Conservation (phyloP, 169 alveolate species). For the Eimeria maxima region DNA sequence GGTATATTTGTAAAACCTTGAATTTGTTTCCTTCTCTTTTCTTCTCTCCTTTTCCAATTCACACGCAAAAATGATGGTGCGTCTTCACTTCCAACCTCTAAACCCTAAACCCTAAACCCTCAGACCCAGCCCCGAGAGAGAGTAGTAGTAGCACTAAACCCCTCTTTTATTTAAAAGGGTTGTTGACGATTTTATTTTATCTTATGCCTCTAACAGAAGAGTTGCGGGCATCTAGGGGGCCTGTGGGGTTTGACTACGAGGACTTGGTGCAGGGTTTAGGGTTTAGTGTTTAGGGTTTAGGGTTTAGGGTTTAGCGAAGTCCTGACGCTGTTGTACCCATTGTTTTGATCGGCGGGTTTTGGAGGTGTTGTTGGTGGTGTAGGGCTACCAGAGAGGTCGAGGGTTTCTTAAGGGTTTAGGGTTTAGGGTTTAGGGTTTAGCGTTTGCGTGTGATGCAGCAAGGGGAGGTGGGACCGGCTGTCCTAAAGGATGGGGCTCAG, state of each 20-base stretch:
- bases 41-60: neutral
- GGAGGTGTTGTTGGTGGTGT: neutral
- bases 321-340: too few species aligned
- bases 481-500: constrained; percentile 82
- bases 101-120: constrained; percentile 51
- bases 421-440: constrained; percentile 33
- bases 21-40: neutral
- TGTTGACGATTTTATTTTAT: neutral
- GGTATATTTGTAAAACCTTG: neutral
- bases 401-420: neutral
- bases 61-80: constrained; percentile 45
- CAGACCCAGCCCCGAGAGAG: neutral
- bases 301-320: constrained; percentile 61
- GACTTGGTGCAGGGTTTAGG: neutral
- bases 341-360: constrained; percentile 36
- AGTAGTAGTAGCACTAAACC: neutral
- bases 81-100: neutral
- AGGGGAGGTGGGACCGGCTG: constrained; percentile 79
- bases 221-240: neutral
- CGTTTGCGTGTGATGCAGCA: constrained; percentile 27
- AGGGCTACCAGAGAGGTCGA: neutral
- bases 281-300: neutral
- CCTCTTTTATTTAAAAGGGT: neutral
- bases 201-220: neutral
- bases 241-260: neutral